Percentiles rank a stretch among this genome's conserved stretches.
These are phyloP conservation scores for Coemansia sp. DNA, from an alignment of 192 early-diverging fungal species.

Conservation along the genomic window DNA sequence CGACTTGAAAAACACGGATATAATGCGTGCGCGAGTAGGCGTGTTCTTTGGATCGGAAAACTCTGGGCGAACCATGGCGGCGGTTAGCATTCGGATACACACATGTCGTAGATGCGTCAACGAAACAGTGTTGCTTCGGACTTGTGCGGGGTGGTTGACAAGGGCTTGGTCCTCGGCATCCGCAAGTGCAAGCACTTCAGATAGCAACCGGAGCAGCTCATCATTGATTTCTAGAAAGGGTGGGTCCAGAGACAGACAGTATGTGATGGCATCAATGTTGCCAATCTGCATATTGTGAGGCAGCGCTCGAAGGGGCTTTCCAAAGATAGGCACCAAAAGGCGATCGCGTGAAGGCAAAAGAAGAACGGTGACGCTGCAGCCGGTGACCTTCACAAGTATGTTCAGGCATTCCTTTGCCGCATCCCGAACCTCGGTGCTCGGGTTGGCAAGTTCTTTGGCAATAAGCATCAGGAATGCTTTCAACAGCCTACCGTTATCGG, in stretches of 20 bases:
- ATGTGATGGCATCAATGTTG: slow-evolving; percentile 97
- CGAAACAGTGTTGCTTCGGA: slow-evolving; percentile 79
- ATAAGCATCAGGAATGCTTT: slow-evolving; percentile 61
- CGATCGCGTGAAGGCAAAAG: slow-evolving; percentile 82
- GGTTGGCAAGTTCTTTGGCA: slow-evolving; percentile 89
- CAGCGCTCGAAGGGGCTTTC: slow-evolving; percentile 93
- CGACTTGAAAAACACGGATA: slow-evolving; percentile 98
- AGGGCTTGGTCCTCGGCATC: slow-evolving; percentile 98
- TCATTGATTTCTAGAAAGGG: slow-evolving; percentile 90
- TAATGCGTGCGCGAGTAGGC: slow-evolving; percentile 85
- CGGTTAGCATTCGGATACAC: slow-evolving; percentile 94
- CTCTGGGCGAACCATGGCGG: slow-evolving; percentile 90
- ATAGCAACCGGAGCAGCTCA: slow-evolving; percentile 84
- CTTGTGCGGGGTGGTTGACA: slow-evolving; percentile 74
- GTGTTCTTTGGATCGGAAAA: slow-evolving; percentile 74
- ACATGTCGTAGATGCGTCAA: slow-evolving; percentile 90
- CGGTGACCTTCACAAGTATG: slow-evolving; percentile 78
- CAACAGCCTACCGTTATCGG: slow-evolving; percentile 42
- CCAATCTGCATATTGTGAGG: slow-evolving; percentile 98
- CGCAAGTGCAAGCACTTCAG: slow-evolving; percentile 89
- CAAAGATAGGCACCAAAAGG: slow-evolving; percentile 90
- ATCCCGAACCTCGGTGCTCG: slow-evolving; percentile 84
- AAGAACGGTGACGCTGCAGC: slow-evolving; percentile 80
- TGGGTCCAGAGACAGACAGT: slow-evolving; percentile 86
- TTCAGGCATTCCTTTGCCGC: slow-evolving; percentile 83